A percentile compares a stretch with the other conserved stretches of the same genome.
These are phyloP conservation scores for Amanita fuliginea DNA, from an alignment of 768 basidiomycete genomes.

Conservation along the genomic window DNA sequence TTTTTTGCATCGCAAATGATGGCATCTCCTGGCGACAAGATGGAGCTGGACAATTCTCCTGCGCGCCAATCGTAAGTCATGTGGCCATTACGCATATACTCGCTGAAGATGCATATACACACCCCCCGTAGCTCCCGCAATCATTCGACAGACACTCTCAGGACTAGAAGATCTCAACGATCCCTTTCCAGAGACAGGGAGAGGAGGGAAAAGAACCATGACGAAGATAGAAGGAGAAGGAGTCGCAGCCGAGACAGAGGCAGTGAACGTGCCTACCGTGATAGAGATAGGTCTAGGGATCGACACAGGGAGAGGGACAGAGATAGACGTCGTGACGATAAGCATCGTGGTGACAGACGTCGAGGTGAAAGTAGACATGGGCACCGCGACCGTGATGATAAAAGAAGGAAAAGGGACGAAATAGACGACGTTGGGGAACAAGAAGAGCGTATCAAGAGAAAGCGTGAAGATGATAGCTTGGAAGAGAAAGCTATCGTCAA, in stretches of 20 bases:
- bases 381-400: constrained; percentile 43
- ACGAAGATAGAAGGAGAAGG: constrained; percentile 50
- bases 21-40: constrained; percentile 41
- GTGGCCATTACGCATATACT: neutral
- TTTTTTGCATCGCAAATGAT: constrained; percentile 10
- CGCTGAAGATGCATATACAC: constrained; percentile 4
- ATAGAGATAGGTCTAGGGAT: constrained; percentile 47
- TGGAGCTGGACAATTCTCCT: constrained; percentile 57
- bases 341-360: constrained; percentile 40
- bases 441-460: constrained; percentile 6
- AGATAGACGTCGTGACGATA: constrained; percentile 40
- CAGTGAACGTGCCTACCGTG: constrained; percentile 37
- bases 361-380: constrained; percentile 45
- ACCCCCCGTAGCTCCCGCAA: constrained; percentile 44
- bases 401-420: constrained; percentile 58
- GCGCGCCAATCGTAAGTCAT: constrained; percentile 47
- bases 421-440: constrained; percentile 41
- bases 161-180: constrained; percentile 60
- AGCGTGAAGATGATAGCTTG: constrained; percentile 16
- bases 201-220: constrained; percentile 42
- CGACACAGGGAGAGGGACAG: constrained; percentile 38
- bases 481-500: constrained; percentile 37
- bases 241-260: constrained; percentile 56
- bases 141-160: constrained; percentile 67
- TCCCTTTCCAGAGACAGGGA: constrained; percentile 60